These are phyloP conservation scores for Aspergillus latus DNA, from an alignment of 2,329 filamentous ascomycete genomes.

Conservation along the genomic window DNA sequence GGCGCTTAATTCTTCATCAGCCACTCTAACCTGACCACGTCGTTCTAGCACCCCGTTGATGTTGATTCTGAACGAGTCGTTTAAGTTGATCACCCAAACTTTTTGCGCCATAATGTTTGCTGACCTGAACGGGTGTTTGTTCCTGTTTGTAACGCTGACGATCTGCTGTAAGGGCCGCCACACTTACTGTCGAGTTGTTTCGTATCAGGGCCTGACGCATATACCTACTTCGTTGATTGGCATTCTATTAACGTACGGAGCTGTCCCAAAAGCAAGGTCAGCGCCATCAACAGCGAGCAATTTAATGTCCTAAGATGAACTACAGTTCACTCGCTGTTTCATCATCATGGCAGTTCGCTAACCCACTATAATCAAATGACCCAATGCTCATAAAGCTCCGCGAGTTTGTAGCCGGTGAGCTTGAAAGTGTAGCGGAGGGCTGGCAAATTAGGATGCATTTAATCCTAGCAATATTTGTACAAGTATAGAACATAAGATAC, in stretches of 20 bases:
- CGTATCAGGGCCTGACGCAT: background rate
- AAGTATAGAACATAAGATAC: constrained; percentile 8
- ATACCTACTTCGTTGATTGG: no score
- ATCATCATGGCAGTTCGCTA: no score
- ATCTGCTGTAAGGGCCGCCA: background rate
- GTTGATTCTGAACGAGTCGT: constrained; percentile 1
- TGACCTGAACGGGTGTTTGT: background rate
- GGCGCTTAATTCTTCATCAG: background rate
- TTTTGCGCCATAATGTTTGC: background rate
- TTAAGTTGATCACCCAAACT: background rate
- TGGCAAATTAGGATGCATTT: background rate
- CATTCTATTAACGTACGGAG: no score
- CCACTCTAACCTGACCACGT: background rate
- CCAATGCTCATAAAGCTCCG: no score
- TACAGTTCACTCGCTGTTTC: no score
- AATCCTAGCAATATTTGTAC: constrained; percentile 9
- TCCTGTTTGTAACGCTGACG: background rate
- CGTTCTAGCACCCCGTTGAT: background rate
- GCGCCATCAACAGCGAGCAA: no score
- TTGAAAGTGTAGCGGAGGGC: background rate
- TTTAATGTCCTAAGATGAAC: no score
- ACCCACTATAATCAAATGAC: no score
- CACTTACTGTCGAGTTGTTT: background rate
- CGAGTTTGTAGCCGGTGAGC: no score
- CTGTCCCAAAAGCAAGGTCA: no score